phyloP scores from a whole-genome alignment of 495 filamentous ascomycete genomes.

The Xanthoparmelia taractica region DNA sequence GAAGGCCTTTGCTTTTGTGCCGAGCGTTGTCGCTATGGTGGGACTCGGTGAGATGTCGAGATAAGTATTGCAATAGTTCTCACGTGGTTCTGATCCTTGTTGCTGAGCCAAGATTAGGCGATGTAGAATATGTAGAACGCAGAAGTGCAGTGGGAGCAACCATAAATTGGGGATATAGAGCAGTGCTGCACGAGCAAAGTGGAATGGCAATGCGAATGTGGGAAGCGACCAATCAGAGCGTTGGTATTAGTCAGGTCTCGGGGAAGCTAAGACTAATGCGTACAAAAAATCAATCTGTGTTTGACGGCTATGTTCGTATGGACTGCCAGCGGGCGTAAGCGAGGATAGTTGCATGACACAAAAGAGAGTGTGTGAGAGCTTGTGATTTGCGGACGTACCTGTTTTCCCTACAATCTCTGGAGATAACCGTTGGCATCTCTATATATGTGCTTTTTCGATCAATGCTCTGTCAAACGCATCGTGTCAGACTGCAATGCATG shows the following conservation, averaged over 20 bases:
- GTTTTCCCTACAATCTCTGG: background rate
- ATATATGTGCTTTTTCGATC: background rate
- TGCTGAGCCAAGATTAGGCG: too few relatives aligned
- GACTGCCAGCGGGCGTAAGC: background rate
- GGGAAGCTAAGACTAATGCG: background rate
- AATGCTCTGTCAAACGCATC: background rate
- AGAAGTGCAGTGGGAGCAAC: too few relatives aligned
- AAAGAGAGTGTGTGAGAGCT: background rate
- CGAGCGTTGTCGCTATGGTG: background rate
- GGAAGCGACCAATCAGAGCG: constrained; percentile 17
- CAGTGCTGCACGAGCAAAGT: background rate
- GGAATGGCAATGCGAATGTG: background rate
- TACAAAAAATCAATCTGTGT: background rate
- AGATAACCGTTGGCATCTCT: background rate
- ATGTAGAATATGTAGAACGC: too few relatives aligned
- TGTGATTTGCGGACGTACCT: background rate
- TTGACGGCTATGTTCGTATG: background rate
- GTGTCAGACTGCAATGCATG: background rate
- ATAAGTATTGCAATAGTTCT: background rate
- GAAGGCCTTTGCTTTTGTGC: background rate
- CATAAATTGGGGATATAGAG: background rate
- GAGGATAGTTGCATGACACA: background rate
- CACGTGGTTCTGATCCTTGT: background rate
- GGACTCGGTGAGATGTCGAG: background rate
- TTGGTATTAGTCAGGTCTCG: constrained; percentile 10